phyloP scores from a whole-genome alignment of 768 basidiomycete species.

The Podaxis sp. region DNA sequence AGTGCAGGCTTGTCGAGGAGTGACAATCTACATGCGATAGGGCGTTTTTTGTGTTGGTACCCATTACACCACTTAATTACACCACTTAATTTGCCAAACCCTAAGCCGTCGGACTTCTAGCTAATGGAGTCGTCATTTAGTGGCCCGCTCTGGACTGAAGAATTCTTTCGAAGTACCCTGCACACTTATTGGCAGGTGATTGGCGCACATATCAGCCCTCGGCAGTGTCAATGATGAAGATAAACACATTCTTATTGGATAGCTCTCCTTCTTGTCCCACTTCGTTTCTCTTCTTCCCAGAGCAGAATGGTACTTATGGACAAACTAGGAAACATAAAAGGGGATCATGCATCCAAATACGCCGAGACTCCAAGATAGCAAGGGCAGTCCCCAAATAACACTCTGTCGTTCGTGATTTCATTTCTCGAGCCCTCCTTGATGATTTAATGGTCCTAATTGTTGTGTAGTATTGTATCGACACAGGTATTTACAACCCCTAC shows the following conservation, averaged over 20 bases:
- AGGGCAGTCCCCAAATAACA: not conserved
- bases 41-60: not conserved
- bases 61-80: not conserved
- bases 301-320: not conserved
- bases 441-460: not conserved
- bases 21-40: not conserved
- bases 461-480: not conserved
- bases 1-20: not conserved
- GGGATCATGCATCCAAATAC: not conserved
- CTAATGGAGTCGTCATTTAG: not conserved
- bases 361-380: not conserved
- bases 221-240: not conserved
- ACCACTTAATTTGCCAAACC: not conserved
- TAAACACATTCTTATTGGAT: not conserved
- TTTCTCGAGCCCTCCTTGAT: not conserved
- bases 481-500: not conserved
- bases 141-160: not conserved
- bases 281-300: not conserved
- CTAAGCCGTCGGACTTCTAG: not conserved
- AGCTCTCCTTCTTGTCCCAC: not conserved
- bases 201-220: not conserved
- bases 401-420: not conserved
- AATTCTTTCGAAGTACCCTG: not conserved
- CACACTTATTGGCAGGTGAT: not conserved
- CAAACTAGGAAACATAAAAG: slow-evolving; percentile 1